A percentile compares a stretch with the other conserved stretches of the same genome.
These are phyloP conservation scores for Zygoascus biomembranicola DNA, from an alignment of 805 yeast genomes.

Conservation along the genomic window DNA sequence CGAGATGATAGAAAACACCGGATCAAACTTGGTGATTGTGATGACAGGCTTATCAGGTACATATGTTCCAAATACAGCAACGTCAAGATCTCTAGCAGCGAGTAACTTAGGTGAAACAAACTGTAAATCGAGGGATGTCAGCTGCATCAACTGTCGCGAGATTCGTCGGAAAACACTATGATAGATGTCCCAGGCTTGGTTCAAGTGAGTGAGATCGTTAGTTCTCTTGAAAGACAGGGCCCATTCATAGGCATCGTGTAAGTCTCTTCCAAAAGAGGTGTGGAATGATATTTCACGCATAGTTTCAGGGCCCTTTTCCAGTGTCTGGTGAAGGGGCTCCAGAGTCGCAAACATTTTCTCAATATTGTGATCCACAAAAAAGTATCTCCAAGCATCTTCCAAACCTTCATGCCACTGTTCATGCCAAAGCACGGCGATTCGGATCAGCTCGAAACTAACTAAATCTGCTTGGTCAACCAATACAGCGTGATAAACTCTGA, in stretches of 20 bases:
- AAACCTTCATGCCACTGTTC: conserved; percentile 97
- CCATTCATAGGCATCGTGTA: conserved; percentile 92
- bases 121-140: conserved; percentile 79
- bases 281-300: conserved; percentile 87
- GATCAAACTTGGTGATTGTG: conserved; percentile 67
- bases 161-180: conserved; percentile 89
- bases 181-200: conserved; percentile 97
- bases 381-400: conserved; percentile 91
- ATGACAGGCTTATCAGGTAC: conserved; percentile 74
- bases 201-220: conserved; percentile 76
- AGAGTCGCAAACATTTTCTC: conserved; percentile 89
- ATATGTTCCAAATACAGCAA: conserved; percentile 94
- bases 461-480: conserved; percentile 88
- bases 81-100: conserved; percentile 66
- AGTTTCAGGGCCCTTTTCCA: conserved; percentile 81
- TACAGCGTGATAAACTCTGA: conserved; percentile 78
- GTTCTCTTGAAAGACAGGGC: conserved; percentile 75
- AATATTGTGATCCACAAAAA: conserved; percentile 89
- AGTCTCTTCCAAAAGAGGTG: conserved; percentile 87
- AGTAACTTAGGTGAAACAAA: conserved; percentile 88
- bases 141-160: conserved; percentile 78
- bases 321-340: conserved; percentile 79
- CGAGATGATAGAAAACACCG: conserved; percentile 76
- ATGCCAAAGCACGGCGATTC: conserved; percentile 95
- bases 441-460: conserved; percentile 86